Conservation (phyloP, 495 filamentous ascomycete genomes). For the Neurospora discreta region DNA sequence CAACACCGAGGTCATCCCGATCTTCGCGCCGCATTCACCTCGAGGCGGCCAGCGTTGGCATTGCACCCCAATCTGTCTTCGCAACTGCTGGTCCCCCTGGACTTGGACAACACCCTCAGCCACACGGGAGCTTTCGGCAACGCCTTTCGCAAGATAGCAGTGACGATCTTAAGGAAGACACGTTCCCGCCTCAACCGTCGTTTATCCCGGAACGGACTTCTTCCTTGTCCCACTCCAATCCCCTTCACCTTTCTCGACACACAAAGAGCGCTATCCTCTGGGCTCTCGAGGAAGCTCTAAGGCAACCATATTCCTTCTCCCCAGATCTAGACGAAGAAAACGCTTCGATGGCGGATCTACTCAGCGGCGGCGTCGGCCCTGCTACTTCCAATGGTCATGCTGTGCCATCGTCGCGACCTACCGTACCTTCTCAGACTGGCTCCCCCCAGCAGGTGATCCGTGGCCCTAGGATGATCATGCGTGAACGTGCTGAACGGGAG, state of each 20-base stretch:
- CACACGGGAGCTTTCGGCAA: conserved; percentile 11
- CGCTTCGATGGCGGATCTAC: conserved; percentile 86
- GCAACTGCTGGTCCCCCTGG: conserved; percentile 16
- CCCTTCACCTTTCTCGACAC: conserved; percentile 35
- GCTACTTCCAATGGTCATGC: conserved; percentile 38
- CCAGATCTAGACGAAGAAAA: conserved; percentile 79
- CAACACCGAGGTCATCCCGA: conserved; percentile 26
- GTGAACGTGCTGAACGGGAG: conserved; percentile 52
- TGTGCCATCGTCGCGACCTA: conserved; percentile 31
- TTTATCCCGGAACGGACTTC: conserved; percentile 13
- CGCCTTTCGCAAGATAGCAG: conserved; percentile 35
- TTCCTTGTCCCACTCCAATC: not conserved
- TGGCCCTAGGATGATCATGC: conserved; percentile 65
- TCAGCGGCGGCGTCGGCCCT: conserved; percentile 41
- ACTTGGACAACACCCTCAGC: not conserved
- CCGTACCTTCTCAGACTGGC: conserved; percentile 34
- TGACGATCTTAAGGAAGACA: conserved; percentile 24
- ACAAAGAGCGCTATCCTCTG: conserved; percentile 66
- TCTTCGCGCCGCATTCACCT: conserved; percentile 21
- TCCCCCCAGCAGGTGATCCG: conserved; percentile 40
- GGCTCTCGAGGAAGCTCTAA: conserved; percentile 82
- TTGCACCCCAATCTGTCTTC: conserved; percentile 23
- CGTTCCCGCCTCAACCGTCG: conserved; percentile 18
- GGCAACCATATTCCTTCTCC: conserved; percentile 73
- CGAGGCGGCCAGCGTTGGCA: conserved; percentile 24